Base-by-base conservation (phyloP, 1,139 yeast species). In the Maudiozyma humilis region DNA sequence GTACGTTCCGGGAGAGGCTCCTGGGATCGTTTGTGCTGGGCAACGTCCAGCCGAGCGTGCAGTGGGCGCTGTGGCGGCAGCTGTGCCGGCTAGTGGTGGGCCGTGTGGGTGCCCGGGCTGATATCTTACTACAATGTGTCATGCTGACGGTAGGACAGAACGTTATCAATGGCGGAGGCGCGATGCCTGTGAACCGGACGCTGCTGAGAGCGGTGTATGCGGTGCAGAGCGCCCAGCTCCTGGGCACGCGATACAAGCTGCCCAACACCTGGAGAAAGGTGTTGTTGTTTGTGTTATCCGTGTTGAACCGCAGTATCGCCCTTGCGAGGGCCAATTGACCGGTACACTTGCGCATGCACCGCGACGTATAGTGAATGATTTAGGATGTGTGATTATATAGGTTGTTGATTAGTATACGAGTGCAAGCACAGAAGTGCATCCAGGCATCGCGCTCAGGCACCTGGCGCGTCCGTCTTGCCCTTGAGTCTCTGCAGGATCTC, bases 391-490 rank as follows among this genome's bases (percentile, higher is more conserved):
- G 27, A 23, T 23, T 23, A 23, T 23, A 23, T 23, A 23, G 10
- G 6, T 10, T 23, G 10, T 23, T 6, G 27, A 6, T 23, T 23
- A 23, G 27, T 23, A 23, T n/a, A n/a, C n/a, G n/a, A n/a, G n/a
- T n/a, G n/a, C n/a, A n/a, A n/a, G n/a, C n/a, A n/a, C n/a, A n/a
- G n/a, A n/a, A n/a, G n/a, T n/a, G n/a, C n/a, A n/a, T n/a, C n/a
- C n/a, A n/a, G n/a, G n/a, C n/a, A n/a, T n/a, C n/a, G n/a, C n/a
- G 13, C 15, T 47, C 72, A 77, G 29, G 83, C 82, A 38, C 94
- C 93, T 14, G 95, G 95, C 31, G 76, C 87, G 46, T 72, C 71
- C 40, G 74, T 75, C 54, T 84, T 86, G 41, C 83, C 86, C 65
- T 79, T 76, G 52, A 83, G 71, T 40, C 78, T 78, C 50, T 71